Conservation (phyloP, 805 yeast genomes). For the Candida parachauliodes region DNA sequence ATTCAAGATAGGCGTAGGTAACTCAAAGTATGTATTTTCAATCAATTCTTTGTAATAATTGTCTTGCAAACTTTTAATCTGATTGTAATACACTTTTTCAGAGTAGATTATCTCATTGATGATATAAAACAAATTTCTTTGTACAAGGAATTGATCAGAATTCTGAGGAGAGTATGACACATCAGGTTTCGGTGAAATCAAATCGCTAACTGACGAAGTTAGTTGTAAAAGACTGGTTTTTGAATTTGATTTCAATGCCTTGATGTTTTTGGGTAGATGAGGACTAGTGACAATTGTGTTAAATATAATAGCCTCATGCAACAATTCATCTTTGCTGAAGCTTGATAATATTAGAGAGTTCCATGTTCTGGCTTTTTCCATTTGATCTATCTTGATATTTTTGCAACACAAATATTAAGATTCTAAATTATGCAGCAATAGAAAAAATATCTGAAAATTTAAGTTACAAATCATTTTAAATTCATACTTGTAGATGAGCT, state of each 20-base stretch:
- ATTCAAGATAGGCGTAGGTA: slow-evolving; percentile 22
- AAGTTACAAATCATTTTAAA: slow-evolving; percentile 2
- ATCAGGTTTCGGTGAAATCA: slow-evolving; percentile 18
- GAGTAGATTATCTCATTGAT: slow-evolving; percentile 48
- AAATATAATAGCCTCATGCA: background rate
- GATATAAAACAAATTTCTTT: slow-evolving; percentile 14
- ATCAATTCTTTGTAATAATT: slow-evolving; percentile 41
- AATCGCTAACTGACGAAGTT: slow-evolving; percentile 5
- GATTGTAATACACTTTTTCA: slow-evolving; percentile 46
- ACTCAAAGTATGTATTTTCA: slow-evolving; percentile 17
- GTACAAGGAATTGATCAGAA: background rate
- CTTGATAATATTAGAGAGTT: background rate
- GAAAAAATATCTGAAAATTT: background rate
- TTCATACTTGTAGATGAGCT: too few relatives aligned
- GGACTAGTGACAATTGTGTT: slow-evolving; percentile 3
- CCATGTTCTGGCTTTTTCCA: background rate
- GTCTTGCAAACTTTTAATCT: slow-evolving; percentile 40
- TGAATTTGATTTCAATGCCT: background rate
- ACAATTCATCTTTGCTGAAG: background rate
- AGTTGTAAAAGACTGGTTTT: background rate
- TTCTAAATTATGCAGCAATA: background rate
- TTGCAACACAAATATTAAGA: slow-evolving; percentile 5
- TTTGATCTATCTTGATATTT: background rate
- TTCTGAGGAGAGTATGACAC: slow-evolving; percentile 18
- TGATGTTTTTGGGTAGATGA: background rate